Conservation (phyloP, 495 filamentous ascomycete species). For the Lichina pygmaea region DNA sequence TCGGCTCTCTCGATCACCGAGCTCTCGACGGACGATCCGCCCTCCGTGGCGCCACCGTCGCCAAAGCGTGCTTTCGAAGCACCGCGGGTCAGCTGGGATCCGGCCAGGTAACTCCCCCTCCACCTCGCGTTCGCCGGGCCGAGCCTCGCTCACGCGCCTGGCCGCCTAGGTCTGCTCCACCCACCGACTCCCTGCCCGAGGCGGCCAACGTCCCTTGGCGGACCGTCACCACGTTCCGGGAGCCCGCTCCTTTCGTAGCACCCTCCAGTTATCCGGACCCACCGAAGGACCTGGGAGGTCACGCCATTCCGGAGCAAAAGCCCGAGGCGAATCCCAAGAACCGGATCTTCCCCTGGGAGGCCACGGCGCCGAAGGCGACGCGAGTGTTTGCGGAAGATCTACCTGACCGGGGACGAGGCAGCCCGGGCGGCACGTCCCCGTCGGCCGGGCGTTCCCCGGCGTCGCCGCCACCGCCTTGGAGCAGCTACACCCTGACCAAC, state of each 20-base stretch:
- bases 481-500: constrained; percentile 38
- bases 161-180: constrained; percentile 37
- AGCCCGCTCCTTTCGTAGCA: constrained; percentile 41
- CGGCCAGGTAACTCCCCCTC: constrained; percentile 24
- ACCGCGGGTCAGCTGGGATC: constrained; percentile 38
- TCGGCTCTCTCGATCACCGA: background rate
- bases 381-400: constrained; percentile 44
- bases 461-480: constrained; percentile 28
- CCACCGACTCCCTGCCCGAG: constrained; percentile 46
- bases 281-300: constrained; percentile 23
- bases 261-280: constrained; percentile 55
- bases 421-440: background rate
- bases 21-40: background rate
- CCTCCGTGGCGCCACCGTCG: background rate
- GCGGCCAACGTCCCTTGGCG: constrained; percentile 44
- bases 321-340: constrained; percentile 27
- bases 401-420: background rate
- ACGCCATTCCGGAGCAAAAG: constrained; percentile 38
- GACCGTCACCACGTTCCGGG: constrained; percentile 51
- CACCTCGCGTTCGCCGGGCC: background rate
- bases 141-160: constrained; percentile 4
- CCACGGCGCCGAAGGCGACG: constrained; percentile 30
- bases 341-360: constrained; percentile 74
- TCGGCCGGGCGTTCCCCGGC: constrained; percentile 9
- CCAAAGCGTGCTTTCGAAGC: constrained; percentile 18